These are phyloP conservation scores for Eremothecium cymbalariae DNA, from an alignment of 1,139 yeast species.

Conservation along the genomic window DNA sequence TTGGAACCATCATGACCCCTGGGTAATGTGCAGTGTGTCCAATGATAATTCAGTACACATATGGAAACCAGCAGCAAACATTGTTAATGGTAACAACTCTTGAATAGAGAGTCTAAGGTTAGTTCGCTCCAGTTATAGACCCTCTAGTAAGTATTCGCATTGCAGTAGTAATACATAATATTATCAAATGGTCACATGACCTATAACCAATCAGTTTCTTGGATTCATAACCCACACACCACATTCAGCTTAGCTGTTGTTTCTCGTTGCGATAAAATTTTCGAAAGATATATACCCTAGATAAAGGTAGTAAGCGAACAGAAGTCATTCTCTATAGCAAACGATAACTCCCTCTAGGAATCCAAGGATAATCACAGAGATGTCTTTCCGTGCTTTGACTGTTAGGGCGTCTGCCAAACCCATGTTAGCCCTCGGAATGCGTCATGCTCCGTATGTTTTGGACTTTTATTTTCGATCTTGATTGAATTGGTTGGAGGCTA, in stretches of 20 bases:
- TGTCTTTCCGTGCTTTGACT: conserved; percentile 30
- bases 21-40: conserved; percentile 76
- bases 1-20: conserved; percentile 76
- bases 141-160: too few relatives aligned
- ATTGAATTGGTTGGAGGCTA: too few relatives aligned
- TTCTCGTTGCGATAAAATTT: conserved; percentile 3
- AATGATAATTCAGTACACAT: conserved; percentile 85
- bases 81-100: conserved; percentile 18
- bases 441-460: conserved; percentile 20
- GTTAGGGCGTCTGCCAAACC: conserved; percentile 25
- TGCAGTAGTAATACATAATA: background rate
- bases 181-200: conserved; percentile 9
- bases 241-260: background rate
- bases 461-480: too few relatives aligned
- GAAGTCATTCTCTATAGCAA: background rate
- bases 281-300: conserved; percentile 1
- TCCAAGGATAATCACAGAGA: conserved; percentile 7
- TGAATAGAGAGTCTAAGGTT: too few relatives aligned
- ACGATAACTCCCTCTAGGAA: background rate
- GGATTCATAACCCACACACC: conserved; percentile 3
- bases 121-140: too few relatives aligned
- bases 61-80: conserved; percentile 55
- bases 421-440: conserved; percentile 19
- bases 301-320: background rate
- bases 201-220: conserved; percentile 6